Conservation (phyloP, 2,329 filamentous ascomycete genomes). For the Aplosporella prunicola region DNA sequence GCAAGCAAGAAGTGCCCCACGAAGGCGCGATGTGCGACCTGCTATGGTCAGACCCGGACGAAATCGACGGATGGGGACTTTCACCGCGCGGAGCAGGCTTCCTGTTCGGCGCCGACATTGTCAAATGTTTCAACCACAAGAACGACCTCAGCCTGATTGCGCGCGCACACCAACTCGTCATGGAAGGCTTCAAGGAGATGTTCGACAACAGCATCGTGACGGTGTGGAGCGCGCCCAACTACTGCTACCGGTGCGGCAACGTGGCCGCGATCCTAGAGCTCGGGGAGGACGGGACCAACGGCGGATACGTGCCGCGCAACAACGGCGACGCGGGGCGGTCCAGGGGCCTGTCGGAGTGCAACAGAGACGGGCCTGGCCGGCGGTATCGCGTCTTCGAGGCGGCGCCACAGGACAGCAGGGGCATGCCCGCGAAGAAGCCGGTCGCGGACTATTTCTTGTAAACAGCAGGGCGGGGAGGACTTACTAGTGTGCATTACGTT, state of each 20-base stretch:
- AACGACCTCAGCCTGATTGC: conserved; percentile 91
- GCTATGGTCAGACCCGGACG: conserved; percentile 95
- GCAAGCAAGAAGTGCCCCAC: conserved; percentile 96
- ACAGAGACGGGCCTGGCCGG: conserved; percentile 63
- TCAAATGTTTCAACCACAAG: conserved; percentile 88
- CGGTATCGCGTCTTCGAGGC: conserved; percentile 94
- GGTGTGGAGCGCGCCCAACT: conserved; percentile 75
- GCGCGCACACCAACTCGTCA: conserved; percentile 91
- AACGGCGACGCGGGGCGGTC: conserved; percentile 56
- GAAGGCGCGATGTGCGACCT: conserved; percentile 99
- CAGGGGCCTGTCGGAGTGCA: conserved; percentile 30
- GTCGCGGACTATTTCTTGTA: conserved; percentile 91
- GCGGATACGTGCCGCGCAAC: conserved; percentile 40
- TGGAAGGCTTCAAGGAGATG: conserved; percentile 99
- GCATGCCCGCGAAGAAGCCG: conserved; percentile 98
- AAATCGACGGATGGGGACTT: conserved; percentile 94
- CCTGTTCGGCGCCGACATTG: conserved; percentile 89
- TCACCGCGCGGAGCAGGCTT: conserved; percentile 92
- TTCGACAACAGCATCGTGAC: conserved; percentile 91
- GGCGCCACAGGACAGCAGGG: conserved; percentile 86
- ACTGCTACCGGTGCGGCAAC: conserved; percentile 78
- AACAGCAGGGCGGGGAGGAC: conserved; percentile 2
- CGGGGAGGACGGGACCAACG: conserved; percentile 62
- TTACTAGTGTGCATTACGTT: too few species aligned
- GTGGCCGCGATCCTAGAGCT: conserved; percentile 89